phyloP scores from a whole-genome alignment of 2,329 filamentous ascomycete genomes.

The Blastomyces emzantsi region DNA sequence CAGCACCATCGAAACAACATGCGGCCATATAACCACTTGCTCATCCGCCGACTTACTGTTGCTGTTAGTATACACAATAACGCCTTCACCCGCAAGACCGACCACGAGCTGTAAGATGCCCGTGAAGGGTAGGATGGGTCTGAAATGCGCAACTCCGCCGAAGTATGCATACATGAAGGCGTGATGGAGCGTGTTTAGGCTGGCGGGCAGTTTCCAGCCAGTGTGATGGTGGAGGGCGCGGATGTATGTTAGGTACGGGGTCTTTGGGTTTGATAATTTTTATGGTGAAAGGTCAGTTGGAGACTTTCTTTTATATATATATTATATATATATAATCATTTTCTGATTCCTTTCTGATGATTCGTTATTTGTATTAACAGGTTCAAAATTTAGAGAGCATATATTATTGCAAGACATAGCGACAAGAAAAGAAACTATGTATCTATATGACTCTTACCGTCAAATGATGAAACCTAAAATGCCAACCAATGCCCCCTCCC shows the following conservation, averaged over 20 bases:
- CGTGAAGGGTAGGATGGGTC: slow-evolving; percentile 18
- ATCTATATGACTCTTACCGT: slow-evolving; percentile 12
- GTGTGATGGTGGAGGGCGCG: slow-evolving; percentile 19
- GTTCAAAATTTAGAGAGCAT: not conserved
- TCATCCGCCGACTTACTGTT: not conserved
- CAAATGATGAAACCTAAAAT: slow-evolving; percentile 27
- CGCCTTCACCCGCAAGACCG: slow-evolving; percentile 18
- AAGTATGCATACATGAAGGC: slow-evolving; percentile 28
- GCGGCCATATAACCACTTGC: not conserved
- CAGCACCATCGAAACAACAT: not conserved
- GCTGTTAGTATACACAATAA: not conserved
- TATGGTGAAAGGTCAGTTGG: not conserved
- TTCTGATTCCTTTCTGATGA: not conserved
- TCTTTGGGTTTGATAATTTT: slow-evolving; percentile 8
- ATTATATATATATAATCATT: no score
- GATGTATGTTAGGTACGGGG: slow-evolving; percentile 24
- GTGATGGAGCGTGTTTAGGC: slow-evolving; percentile 24
- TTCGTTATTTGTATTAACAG: not conserved
- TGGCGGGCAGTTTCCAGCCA: slow-evolving; percentile 25
- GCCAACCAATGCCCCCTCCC: slow-evolving; percentile 20
- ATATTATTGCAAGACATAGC: not conserved
- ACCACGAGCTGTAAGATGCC: slow-evolving; percentile 18
- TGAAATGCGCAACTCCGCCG: slow-evolving; percentile 19
- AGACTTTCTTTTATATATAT: not conserved
- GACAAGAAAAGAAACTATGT: not conserved